Evolutionary conservation across 768 basidiomycete genomes (phyloP), one percentile per base, ranked within the genome.

Genomic region (Lactarius indigo): DNA sequence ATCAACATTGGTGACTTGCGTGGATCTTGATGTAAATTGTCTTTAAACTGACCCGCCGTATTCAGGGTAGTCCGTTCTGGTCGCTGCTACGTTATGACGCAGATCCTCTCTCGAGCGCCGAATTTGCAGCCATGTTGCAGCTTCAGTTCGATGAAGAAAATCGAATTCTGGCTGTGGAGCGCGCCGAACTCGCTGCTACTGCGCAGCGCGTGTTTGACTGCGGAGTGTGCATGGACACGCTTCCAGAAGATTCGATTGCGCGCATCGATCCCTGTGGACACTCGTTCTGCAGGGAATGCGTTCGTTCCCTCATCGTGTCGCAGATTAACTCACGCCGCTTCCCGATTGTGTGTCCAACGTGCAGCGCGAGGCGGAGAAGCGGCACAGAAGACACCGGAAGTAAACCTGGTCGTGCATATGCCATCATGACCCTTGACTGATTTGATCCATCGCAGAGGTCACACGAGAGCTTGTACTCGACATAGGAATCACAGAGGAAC

Each of bases 261-360:
- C 69, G 68, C 31, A 70, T 88, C 30, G 78, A 75, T 5, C 74
- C 33, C 2, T 89, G 88, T 68, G 70, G 70, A 9, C 87, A 90
- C 71, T 68, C 67, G 10, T 83, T 84, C 71, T 89, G 89, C 74
- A 77, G 84, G 64, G 72, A 76, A 6, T 89, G 89, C 71, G 64
- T 88, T 59, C 76, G 73, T 63, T 70, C 66, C 1, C 80, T 83
- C 63, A 73, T 83, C n/a, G 71, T 69, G 47, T 78, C 81, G 1
- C 83, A 82, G 74, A 76, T 89, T 26, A 77, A 78, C 20, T 82
- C 85, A 23, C 80, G 79, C 64, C 80, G 79, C 7, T 89, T 81
- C 60, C 88, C 88, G 2, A 83, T 89, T 28, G 70, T 82, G 17
- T 90, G 88, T 73, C 89, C 88, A 1, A 71, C 81, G 39, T 90